Percentiles rank a stretch among this genome's conserved stretches.
These are phyloP conservation scores for Uncinocarpus reesii DNA, from an alignment of 2,329 filamentous ascomycete species.

Conservation along the genomic window DNA sequence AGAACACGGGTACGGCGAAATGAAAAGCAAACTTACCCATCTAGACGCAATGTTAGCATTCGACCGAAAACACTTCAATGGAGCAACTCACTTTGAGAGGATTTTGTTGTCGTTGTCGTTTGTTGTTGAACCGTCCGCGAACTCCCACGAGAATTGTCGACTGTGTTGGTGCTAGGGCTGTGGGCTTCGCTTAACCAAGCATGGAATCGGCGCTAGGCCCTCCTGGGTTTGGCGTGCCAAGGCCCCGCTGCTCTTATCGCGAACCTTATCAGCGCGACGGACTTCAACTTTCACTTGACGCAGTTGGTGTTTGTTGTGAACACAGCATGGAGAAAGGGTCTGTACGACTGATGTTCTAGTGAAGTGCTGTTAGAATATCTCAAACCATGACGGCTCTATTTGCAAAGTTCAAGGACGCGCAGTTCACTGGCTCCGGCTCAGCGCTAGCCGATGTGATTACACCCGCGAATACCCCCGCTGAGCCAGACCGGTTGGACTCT, in stretches of 20 bases:
- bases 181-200: slow-evolving; percentile 37
- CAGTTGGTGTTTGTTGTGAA: background rate
- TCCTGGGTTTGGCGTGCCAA: slow-evolving; percentile 6
- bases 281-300: too few relatives aligned
- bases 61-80: slow-evolving; percentile 18
- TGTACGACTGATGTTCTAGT: background rate
- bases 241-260: slow-evolving; percentile 1
- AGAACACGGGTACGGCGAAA: slow-evolving; percentile 17
- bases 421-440: slow-evolving; percentile 56
- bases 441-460: slow-evolving; percentile 63
- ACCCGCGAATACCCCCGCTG: slow-evolving; percentile 53
- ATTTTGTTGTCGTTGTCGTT: slow-evolving; percentile 26
- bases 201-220: slow-evolving; percentile 24
- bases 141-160: slow-evolving; percentile 32
- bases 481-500: slow-evolving; percentile 56
- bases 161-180: slow-evolving; percentile 36
- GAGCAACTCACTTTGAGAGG: slow-evolving; percentile 41
- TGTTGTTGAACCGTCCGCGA: slow-evolving; percentile 13
- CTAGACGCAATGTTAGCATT: slow-evolving; percentile 30
- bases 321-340: background rate
- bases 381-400: slow-evolving; percentile 61
- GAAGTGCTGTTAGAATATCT: too few relatives aligned
- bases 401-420: slow-evolving; percentile 60
- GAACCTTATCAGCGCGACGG: slow-evolving; percentile 5
- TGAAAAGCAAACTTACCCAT: slow-evolving; percentile 49